A percentile compares a stretch with the other conserved stretches of the same genome.
Conservation (phyloP, 1,139 yeast genomes). For the Hansenula sp. region DNA sequence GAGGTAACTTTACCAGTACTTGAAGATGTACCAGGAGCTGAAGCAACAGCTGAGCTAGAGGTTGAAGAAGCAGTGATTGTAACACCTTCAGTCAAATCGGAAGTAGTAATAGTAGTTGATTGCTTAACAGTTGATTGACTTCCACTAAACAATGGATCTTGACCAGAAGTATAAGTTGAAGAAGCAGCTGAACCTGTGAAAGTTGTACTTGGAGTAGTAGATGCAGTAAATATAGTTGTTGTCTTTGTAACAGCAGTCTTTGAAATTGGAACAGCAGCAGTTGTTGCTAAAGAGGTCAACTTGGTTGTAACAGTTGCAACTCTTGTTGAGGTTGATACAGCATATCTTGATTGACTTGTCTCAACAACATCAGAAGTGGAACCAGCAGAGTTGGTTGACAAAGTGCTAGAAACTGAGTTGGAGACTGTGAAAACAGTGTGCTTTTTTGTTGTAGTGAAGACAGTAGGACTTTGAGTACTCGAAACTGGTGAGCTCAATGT, state of each 20-base stretch:
- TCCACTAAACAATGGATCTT: conserved; percentile 23
- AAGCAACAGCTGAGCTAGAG: conserved; percentile 2
- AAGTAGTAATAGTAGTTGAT: conserved; percentile 18
- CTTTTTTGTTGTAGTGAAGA: not conserved
- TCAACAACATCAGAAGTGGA: not conserved
- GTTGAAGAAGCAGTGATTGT: conserved; percentile 5
- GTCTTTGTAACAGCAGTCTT: conserved; percentile 22
- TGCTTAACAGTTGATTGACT: conserved; percentile 17
- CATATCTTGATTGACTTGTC: not conserved
- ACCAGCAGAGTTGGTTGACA: not conserved
- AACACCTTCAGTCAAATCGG: conserved; percentile 18
- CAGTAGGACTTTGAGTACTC: not conserved
- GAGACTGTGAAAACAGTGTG: no score
- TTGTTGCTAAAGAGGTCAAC: not conserved
- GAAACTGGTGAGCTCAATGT: no score
- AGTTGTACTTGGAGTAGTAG: conserved; percentile 12
- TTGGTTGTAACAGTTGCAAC: not conserved
- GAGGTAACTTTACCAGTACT: not conserved
- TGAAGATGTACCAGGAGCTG: conserved; percentile 5
- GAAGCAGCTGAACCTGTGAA: conserved; percentile 16
- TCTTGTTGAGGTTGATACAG: not conserved
- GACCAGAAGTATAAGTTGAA: conserved; percentile 13
- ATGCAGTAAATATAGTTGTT: conserved; percentile 16
- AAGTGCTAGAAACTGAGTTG: no score
- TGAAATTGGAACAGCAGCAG: not conserved